These are phyloP conservation scores for Mycena venus DNA, from an alignment of 768 basidiomycete genomes.

Conservation along the genomic window DNA sequence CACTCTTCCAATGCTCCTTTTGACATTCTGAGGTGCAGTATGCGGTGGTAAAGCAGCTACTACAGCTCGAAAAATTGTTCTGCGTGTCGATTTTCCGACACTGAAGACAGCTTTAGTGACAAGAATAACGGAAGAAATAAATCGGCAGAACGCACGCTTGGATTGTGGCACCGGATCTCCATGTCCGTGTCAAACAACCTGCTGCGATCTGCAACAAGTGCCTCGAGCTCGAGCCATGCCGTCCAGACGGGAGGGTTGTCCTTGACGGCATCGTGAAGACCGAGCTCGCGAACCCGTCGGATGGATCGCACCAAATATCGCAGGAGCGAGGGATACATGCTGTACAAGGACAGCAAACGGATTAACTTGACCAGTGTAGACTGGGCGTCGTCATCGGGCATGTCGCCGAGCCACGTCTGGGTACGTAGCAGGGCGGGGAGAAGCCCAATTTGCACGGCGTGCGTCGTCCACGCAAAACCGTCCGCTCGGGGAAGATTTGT, in stretches of 20 bases:
- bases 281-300: constrained; percentile 16
- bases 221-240: constrained; percentile 26
- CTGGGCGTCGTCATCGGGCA: constrained; percentile 24
- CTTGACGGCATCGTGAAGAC: constrained; percentile 18
- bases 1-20: constrained; percentile 31
- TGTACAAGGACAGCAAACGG: constrained; percentile 29
- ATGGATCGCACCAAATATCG: constrained; percentile 11
- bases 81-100: constrained; percentile 27
- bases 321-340: constrained; percentile 30
- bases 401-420: constrained; percentile 26
- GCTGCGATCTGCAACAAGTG: constrained; percentile 22
- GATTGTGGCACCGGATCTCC: constrained; percentile 18
- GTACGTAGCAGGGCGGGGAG: constrained; percentile 28
- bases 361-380: constrained; percentile 12
- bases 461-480: constrained; percentile 32
- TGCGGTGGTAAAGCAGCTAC: constrained; percentile 26
- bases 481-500: constrained; percentile 11
- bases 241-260: constrained; percentile 20
- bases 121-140: neutral
- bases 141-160: constrained; percentile 1
- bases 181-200: constrained; percentile 14
- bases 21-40: constrained; percentile 31
- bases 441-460: constrained; percentile 31
- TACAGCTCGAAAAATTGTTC: constrained; percentile 31
- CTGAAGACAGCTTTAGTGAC: neutral